A percentile compares a stretch with the other conserved stretches of the same genome.
These are phyloP conservation scores for Moniliophthora roreri DNA, from an alignment of 1,284 basidiomycete species.

Conservation along the genomic window DNA sequence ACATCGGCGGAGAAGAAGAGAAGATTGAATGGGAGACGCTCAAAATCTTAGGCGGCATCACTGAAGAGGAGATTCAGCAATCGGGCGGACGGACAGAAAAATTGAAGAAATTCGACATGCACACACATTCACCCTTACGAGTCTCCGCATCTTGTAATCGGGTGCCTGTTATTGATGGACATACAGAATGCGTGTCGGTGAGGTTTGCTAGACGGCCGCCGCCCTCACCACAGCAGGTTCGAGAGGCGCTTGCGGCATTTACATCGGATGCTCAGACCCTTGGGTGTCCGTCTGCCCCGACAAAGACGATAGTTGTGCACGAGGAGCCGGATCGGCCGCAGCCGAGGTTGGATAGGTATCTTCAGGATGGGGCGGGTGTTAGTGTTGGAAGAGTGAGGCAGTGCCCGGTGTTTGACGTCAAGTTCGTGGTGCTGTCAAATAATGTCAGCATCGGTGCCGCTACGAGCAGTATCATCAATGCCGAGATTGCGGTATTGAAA, in stretches of 20 bases:
- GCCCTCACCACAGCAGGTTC: conserved; percentile 87
- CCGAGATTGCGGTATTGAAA: conserved; percentile 89
- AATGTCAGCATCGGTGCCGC: conserved; percentile 97
- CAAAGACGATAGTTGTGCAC: conserved; percentile 88
- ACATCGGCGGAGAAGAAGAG: conserved; percentile 95
- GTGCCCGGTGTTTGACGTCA: conserved; percentile 92
- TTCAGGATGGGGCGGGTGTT: conserved; percentile 91
- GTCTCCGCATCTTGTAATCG: conserved; percentile 93
- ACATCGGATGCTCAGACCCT: conserved; percentile 80
- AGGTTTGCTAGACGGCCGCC: conserved; percentile 81
- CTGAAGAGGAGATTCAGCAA: conserved; percentile 47
- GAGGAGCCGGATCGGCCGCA: conserved; percentile 94
- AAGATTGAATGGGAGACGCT: conserved; percentile 99
- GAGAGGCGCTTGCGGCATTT: conserved; percentile 77
- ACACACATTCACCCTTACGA: conserved; percentile 74
- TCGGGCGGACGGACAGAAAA: conserved; percentile 9
- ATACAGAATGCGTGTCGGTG: conserved; percentile 87
- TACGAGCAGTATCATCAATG: conserved; percentile 97
- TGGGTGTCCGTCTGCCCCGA: conserved; percentile 85
- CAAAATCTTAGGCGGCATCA: conserved; percentile 92
- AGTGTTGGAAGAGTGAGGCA: conserved; percentile 90
- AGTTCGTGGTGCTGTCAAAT: conserved; percentile 93
- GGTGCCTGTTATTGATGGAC: conserved; percentile 92
- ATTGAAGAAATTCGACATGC: conserved; percentile 79
- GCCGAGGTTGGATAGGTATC: conserved; percentile 89